phyloP scores from a whole-genome alignment of 768 basidiomycete species.

The Leccinum longicurvipes region DNA sequence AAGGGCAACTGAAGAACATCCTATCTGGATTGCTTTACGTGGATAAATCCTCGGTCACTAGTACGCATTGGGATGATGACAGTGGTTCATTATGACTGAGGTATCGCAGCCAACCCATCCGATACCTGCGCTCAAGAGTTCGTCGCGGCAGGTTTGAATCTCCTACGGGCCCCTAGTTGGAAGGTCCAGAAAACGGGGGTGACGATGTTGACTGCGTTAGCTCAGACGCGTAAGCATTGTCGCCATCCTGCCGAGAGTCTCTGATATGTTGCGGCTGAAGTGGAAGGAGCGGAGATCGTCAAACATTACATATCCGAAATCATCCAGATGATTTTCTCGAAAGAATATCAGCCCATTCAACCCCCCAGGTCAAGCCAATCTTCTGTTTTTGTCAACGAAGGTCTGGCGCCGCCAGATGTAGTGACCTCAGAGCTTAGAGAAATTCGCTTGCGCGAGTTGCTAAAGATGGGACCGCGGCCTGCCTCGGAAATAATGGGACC shows the following conservation, averaged over 20 bases:
- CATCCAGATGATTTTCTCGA: not conserved
- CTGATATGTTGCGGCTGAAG: not conserved
- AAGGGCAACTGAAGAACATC: slow-evolving; percentile 11
- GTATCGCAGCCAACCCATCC: not conserved
- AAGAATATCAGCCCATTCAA: no score
- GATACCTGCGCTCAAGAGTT: slow-evolving; percentile 1
- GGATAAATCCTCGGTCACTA: not conserved
- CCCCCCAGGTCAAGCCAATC: no score
- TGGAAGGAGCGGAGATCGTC: not conserved
- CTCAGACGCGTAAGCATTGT: slow-evolving; percentile 11
- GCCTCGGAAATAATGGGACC: slow-evolving; percentile 25
- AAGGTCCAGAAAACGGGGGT: slow-evolving; percentile 20
- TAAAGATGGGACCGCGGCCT: not conserved
- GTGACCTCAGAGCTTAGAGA: no score
- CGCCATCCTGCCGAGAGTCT: not conserved
- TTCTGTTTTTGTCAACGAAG: no score
- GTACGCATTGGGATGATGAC: slow-evolving; percentile 1
- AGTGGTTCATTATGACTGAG: no score
- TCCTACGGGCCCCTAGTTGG: slow-evolving; percentile 7
- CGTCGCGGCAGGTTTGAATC: slow-evolving; percentile 6
- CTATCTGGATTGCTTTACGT: slow-evolving; percentile 18
- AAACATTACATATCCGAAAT: not conserved
- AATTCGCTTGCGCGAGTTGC: no score
- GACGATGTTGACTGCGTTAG: slow-evolving; percentile 20
- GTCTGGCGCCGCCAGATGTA: not conserved